Percentiles rank a stretch among this genome's conserved stretches.
Conservation (phyloP, 768 basidiomycete genomes). For the Collybia sp. region DNA sequence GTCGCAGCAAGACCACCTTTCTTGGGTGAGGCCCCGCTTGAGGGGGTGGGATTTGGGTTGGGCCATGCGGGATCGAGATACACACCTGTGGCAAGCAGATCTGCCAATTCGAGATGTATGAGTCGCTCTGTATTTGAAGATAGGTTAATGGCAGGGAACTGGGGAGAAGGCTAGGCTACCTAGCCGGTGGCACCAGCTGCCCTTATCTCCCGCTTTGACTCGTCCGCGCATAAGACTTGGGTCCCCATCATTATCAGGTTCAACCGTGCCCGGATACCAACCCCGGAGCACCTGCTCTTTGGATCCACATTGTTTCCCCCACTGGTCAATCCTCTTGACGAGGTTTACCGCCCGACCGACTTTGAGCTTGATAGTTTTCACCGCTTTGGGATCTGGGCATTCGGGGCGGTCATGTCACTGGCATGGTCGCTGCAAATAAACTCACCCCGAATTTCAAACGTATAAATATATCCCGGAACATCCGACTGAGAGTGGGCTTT, state of each 20-base stretch:
- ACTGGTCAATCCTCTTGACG: slow-evolving; percentile 68
- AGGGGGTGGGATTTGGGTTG: slow-evolving; percentile 22
- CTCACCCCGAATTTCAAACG: slow-evolving; percentile 73
- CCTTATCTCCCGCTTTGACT: slow-evolving; percentile 56
- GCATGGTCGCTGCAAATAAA: not conserved
- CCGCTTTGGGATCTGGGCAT: slow-evolving; percentile 16
- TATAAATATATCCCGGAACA: slow-evolving; percentile 74
- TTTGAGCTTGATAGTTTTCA: slow-evolving; percentile 58
- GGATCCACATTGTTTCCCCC: slow-evolving; percentile 78
- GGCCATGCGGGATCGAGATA: slow-evolving; percentile 57
- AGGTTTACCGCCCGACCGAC: slow-evolving; percentile 77
- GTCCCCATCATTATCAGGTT: slow-evolving; percentile 29
- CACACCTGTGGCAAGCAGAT: slow-evolving; percentile 50
- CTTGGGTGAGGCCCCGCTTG: slow-evolving; percentile 13
- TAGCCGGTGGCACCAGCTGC: slow-evolving; percentile 66
- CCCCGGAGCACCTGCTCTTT: slow-evolving; percentile 72
- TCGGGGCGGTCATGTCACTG: not conserved
- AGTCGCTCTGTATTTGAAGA: slow-evolving; percentile 47
- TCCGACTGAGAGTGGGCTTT: slow-evolving; percentile 50
- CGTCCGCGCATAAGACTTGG: slow-evolving; percentile 61
- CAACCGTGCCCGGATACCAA: slow-evolving; percentile 61
- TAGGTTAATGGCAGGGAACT: not conserved
- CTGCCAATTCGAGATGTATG: slow-evolving; percentile 76
- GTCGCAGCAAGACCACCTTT: slow-evolving; percentile 10
- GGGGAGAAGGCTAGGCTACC: slow-evolving; percentile 5